Percentiles rank a stretch among this genome's conserved stretches.
phyloP scores from a whole-genome alignment of 345 rosid species.

The Diplotaxis tenuifolia region DNA sequence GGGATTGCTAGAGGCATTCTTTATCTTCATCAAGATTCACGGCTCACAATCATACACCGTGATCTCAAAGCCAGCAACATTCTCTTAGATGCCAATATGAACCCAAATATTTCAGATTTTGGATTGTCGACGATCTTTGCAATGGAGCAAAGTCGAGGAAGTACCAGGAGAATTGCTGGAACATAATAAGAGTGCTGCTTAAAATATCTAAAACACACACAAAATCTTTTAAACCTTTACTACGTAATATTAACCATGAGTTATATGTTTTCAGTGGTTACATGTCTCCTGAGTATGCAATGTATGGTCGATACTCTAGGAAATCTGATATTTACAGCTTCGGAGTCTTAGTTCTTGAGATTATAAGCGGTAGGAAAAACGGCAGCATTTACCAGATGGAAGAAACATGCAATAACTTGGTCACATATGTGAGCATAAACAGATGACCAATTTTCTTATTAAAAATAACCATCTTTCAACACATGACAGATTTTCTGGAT shows the following conservation, averaged over 20 bases:
- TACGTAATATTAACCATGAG: neutral
- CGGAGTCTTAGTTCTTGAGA: neutral
- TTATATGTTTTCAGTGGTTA: slow-evolving; percentile 24
- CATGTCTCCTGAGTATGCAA: neutral
- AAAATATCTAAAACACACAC: neutral
- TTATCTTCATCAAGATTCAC: slow-evolving; percentile 43
- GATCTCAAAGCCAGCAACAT: slow-evolving; percentile 38
- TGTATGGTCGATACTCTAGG: neutral
- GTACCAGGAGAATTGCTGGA: slow-evolving; percentile 33
- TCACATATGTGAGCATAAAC: neutral
- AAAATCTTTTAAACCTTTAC: neutral
- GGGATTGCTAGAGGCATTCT: slow-evolving; percentile 36
- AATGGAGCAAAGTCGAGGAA: slow-evolving; percentile 28
- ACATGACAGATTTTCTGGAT: neutral
- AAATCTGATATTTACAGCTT: neutral
- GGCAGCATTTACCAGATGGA: neutral
- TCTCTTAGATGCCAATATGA: slow-evolving; percentile 33
- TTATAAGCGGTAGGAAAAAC: neutral
- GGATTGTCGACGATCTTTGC: slow-evolving; percentile 29
- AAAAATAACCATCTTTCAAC: neutral
- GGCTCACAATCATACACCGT: slow-evolving; percentile 31
- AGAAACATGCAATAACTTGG: neutral
- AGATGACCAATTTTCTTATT: neutral
- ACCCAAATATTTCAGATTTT: slow-evolving; percentile 37
- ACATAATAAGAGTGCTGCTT: slow-evolving; percentile 33